Evolutionary conservation across 140 eudicot species (phyloP), one percentile per base, ranked within the genome.

Genomic region (Bidens hawaiensis): DNA sequence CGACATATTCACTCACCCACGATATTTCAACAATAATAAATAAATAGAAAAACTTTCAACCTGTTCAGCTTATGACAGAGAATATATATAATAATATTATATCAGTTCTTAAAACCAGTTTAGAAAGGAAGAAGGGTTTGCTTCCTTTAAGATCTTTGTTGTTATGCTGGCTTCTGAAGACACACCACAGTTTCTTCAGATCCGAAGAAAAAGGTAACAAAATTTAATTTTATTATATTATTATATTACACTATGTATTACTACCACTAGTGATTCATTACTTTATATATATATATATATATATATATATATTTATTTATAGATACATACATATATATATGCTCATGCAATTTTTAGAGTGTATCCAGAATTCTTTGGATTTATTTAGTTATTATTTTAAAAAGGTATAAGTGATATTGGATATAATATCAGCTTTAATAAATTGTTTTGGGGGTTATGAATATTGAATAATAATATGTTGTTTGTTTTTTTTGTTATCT

Each of bases 121-220:
- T 59, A 72, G 46, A 78, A 72, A 30, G 64, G 71, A 17, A 31
- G 68, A 78, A 62, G n/a, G 73, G 82, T 64, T 81, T 74, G 90
- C 84, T 74, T 71, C 81, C 76, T 79, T 80, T 83, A 80, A 79
- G 86, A 80, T 83, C 86, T 79, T 79, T 83, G 90, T 83, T 80
- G 78, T 67, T 76, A 62, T 65, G 78, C 80, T 82, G 89, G 84
- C 82, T 72, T 74, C 74, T 74, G 72, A 85, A 79, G 86, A 76
- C 79, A 73, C 86, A 85, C 66, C 84, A 72, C 76, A 71, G 82
- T 74, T 83, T 86, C 87, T 76, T 80, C 95, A 86, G 90, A 86
- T 86, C 95, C 94, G 88, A 85, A 84, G 85, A 81, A 84, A 81
- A 72, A 81, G 94, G 85, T 73, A 18, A 38, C 3, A 1, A 1